Percentiles rank a stretch among this genome's conserved stretches.
These are phyloP conservation scores for Santalum album DNA, from an alignment of 164 flowering plant genomes.

Conservation along the genomic window DNA sequence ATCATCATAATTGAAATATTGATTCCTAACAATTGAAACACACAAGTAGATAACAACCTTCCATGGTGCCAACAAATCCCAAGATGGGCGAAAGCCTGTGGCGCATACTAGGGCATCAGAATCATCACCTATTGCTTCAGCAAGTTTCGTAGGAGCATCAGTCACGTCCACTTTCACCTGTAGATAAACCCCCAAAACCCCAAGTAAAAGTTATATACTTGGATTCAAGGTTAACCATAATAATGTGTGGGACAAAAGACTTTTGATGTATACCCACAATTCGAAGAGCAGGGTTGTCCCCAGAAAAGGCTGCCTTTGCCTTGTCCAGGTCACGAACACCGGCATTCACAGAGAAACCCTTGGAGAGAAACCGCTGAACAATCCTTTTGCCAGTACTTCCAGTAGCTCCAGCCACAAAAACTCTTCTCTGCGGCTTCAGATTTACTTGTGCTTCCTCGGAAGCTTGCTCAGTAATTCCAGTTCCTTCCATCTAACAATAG, in stretches of 20 bases:
- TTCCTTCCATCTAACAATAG: slow-evolving; percentile 45
- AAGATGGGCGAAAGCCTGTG: slow-evolving; percentile 65
- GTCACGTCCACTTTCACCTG: slow-evolving; percentile 95
- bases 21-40: no score
- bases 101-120: slow-evolving; percentile 90
- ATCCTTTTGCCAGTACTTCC: slow-evolving; percentile 88
- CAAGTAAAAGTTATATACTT: no score
- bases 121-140: slow-evolving; percentile 79
- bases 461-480: slow-evolving; percentile 33
- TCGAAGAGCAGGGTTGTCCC: slow-evolving; percentile 50
- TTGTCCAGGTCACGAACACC: slow-evolving; percentile 75
- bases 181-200: neutral
- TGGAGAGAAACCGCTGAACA: slow-evolving; percentile 74
- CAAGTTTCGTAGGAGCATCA: slow-evolving; percentile 65
- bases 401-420: slow-evolving; percentile 93
- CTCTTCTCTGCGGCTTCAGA: slow-evolving; percentile 35
- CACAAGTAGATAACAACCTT: slow-evolving; percentile 71
- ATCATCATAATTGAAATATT: no score
- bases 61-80: slow-evolving; percentile 84
- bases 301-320: slow-evolving; percentile 43
- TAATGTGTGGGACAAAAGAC: neutral
- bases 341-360: slow-evolving; percentile 80
- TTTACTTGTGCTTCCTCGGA: slow-evolving; percentile 11
- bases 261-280: slow-evolving; percentile 33
- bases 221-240: neutral